phyloP scores from a whole-genome alignment of 306 rosid species.

The Lotus japonicus region DNA sequence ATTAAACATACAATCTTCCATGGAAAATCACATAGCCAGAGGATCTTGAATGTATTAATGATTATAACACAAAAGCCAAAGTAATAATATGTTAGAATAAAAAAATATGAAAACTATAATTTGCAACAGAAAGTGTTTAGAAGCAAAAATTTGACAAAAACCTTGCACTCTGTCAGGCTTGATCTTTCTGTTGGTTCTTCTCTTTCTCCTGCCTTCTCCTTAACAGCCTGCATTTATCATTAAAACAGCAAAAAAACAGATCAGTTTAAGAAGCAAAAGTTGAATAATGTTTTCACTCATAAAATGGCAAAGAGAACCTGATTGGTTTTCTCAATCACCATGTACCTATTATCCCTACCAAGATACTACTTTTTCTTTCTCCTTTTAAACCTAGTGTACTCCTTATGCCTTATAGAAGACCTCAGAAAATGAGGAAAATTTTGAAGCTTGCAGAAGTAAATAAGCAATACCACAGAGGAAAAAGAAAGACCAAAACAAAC shows the following conservation, averaged over 20 bases:
- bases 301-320: slow-evolving; percentile 1
- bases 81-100: not conserved
- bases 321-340: not conserved
- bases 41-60: not conserved
- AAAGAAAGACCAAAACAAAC: not conserved
- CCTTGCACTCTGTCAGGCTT: slow-evolving; percentile 87
- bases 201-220: slow-evolving; percentile 49
- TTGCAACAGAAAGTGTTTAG: slow-evolving; percentile 12
- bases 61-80: slow-evolving; percentile 9
- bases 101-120: not conserved
- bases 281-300: not conserved
- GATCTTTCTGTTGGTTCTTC: slow-evolving; percentile 54
- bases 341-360: not conserved
- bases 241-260: not conserved
- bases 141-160: slow-evolving; percentile 27
- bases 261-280: slow-evolving; percentile 9
- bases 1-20: not conserved
- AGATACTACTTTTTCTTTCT: not conserved
- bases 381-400: not conserved
- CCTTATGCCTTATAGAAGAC: not conserved
- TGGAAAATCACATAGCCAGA: slow-evolving; percentile 3
- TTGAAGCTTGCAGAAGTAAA: not conserved
- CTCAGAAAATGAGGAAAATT: not conserved
- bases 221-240: slow-evolving; percentile 35
- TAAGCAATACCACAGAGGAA: slow-evolving; percentile 4